Base-by-base conservation (phyloP, 139 green algal genomes). In the Auxenochlorella pyrenoidosa region DNA sequence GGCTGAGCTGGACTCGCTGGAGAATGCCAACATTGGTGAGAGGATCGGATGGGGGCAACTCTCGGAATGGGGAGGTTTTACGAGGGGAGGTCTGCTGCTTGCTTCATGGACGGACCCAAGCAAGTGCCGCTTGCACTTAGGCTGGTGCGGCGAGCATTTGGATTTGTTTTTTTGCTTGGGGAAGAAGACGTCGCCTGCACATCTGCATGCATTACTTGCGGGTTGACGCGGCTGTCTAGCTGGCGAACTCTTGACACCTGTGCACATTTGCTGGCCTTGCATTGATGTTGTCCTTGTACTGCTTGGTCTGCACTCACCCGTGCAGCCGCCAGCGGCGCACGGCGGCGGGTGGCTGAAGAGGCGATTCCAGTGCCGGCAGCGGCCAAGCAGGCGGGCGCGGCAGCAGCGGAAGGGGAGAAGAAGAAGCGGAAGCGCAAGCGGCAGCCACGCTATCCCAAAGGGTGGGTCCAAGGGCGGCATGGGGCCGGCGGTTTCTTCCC, bases 391-490 rank as follows among this genome's bases (percentile, higher is more conserved):
- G 86, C 40, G 15, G 76, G 34, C 4, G 75, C 51, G 18, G 82
- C 26, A n/a, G 65, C 5, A 40, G 79, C 79, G 1, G 79, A 34
- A 26, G 79, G 30, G 3, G 60, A 68, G 82, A 70, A 51, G 75
- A 96, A 95, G 89, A 93, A 93, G 86, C 88, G 89, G 38, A 96
- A 94, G 83, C 91, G 92, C 43, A 97, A 96, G 90, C 86, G 83
- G 30, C 95, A 95, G 90, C 83, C 87, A 13, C 79, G 89, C 5
- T 90, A 92, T 0, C 96, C 97, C 30, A 98, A 97, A 80, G 95
- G 93, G 78, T 88, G 84, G 32, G 83, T 59, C 0, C 43, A 30
- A 24, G 34, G 44, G 30, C 40, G 32, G 5, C 32, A 40, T 41
- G n/a, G n/a, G n/a, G n/a, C n/a, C 30, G 30, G 28, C 15, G 63